phyloP scores from a whole-genome alignment of 805 yeast species.

The Cyberlindnera mississippiensis region DNA sequence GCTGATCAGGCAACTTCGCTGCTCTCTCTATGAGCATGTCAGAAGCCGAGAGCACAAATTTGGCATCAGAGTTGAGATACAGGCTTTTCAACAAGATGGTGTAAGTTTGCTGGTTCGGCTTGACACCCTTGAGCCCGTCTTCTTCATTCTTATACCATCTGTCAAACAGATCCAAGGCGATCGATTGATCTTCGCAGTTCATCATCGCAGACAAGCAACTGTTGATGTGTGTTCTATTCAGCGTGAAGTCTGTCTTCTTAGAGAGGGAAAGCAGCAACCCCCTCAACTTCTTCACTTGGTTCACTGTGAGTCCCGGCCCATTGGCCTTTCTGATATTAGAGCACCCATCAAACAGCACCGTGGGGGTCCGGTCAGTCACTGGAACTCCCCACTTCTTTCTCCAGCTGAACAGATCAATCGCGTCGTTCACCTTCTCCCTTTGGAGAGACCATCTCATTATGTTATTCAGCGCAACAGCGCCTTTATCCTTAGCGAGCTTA shows the following conservation, averaged over 20 bases:
- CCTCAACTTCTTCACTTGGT: conserved; percentile 32
- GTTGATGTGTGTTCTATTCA: conserved; percentile 42
- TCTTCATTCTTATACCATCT: conserved; percentile 21
- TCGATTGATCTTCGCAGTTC: conserved; percentile 35
- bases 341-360: conserved; percentile 44
- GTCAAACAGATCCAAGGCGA: conserved; percentile 38
- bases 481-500: conserved; percentile 43
- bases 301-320: conserved; percentile 28
- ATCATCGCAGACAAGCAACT: conserved; percentile 43
- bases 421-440: conserved; percentile 39
- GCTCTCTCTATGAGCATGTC: conserved; percentile 7
- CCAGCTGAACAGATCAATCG: conserved; percentile 47
- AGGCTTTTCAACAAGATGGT: conserved; percentile 26
- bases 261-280: conserved; percentile 31
- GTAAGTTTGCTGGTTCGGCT: conserved; percentile 33
- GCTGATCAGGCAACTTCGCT: conserved; percentile 7
- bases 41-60: background rate
- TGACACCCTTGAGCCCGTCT: conserved; percentile 20
- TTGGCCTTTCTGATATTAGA: conserved; percentile 29
- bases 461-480: conserved; percentile 61
- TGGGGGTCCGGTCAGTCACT: conserved; percentile 44
- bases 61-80: conserved; percentile 13
- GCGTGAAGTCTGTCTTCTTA: conserved; percentile 24
- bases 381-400: conserved; percentile 61
- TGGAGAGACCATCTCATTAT: conserved; percentile 47